Evolutionary conservation across 1,284 basidiomycete species (phyloP).

Genomic region (Ceraceosorus guamensis): DNA sequence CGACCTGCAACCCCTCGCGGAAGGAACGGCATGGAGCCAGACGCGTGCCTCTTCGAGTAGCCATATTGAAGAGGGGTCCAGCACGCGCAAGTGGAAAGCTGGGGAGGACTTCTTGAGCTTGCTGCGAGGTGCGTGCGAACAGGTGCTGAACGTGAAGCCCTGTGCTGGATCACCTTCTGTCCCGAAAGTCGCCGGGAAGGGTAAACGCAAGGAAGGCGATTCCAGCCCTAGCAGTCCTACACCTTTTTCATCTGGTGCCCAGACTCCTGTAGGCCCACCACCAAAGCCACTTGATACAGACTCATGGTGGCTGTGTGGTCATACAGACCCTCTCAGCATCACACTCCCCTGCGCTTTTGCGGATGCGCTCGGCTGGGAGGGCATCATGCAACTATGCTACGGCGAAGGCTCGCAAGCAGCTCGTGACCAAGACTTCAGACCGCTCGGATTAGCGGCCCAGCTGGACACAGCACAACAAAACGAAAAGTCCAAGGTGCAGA

Average conservation of each 20-base stretch:
- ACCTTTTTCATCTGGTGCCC: constrained; percentile 7
- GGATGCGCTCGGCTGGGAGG: constrained; percentile 42
- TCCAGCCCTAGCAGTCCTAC: constrained; percentile 11
- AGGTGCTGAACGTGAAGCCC: constrained; percentile 5
- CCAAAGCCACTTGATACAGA: constrained; percentile 11
- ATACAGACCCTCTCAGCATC: constrained; percentile 33
- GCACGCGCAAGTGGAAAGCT: no score
- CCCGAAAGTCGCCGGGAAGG: constrained; percentile 2
- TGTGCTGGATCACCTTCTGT: no score
- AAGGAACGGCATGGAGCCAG: neutral
- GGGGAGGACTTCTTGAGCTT: constrained; percentile 17
- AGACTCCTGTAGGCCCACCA: neutral
- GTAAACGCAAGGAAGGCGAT: constrained; percentile 10
- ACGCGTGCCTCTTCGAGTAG: no score
- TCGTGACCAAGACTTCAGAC: constrained; percentile 16
- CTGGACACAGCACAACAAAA: constrained; percentile 18
- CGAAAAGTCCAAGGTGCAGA: constrained; percentile 2
- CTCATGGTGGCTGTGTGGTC: constrained; percentile 34
- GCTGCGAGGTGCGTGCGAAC: constrained; percentile 7
- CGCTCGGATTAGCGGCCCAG: constrained; percentile 37
- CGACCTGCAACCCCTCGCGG: neutral
- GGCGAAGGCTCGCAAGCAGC: constrained; percentile 29
- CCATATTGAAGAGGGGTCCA: no score
- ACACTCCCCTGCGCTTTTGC: constrained; percentile 31
- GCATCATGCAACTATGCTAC: constrained; percentile 44